Evolutionary conservation across 768 basidiomycete genomes (phyloP).

Genomic region (Glaciozyma martinii): DNA sequence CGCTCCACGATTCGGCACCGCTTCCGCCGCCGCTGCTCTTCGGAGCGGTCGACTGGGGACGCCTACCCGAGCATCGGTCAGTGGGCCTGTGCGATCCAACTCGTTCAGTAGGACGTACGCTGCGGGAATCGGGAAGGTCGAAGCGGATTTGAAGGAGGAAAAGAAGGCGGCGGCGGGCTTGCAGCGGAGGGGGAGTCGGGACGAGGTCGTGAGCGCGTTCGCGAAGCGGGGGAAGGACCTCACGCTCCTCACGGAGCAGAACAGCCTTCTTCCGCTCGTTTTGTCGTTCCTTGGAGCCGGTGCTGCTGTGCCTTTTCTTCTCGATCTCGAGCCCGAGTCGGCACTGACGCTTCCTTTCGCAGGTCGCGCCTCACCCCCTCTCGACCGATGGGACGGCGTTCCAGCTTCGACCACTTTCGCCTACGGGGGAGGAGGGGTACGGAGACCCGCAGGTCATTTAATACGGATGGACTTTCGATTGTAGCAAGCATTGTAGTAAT

Average conservation of each 20-base stretch:
- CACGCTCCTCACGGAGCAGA: conserved; percentile 75
- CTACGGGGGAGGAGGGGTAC: not conserved
- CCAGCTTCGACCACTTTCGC: conserved; percentile 11
- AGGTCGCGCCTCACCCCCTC: conserved; percentile 24
- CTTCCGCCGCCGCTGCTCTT: conserved; percentile 8
- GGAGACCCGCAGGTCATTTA: too few relatives aligned
- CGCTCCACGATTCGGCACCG: conserved; percentile 19
- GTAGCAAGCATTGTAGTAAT: too few relatives aligned
- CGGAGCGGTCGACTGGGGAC: conserved; percentile 12
- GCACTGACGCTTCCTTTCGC: not conserved
- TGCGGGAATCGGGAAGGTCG: conserved; percentile 8
- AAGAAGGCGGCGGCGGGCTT: not conserved
- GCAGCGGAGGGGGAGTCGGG: not conserved
- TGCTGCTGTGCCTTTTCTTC: conserved; percentile 3
- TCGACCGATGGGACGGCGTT: conserved; percentile 25
- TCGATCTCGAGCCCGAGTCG: not conserved
- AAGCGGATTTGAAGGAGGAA: conserved; percentile 5
- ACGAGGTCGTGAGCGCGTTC: conserved; percentile 36
- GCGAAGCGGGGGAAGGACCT: conserved; percentile 71
- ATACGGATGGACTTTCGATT: too few relatives aligned
- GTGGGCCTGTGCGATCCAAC: conserved; percentile 18
- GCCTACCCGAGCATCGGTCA: conserved; percentile 14
- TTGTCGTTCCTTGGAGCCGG: conserved; percentile 23
- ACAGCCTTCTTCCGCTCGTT: conserved; percentile 62
- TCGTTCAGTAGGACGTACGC: conserved; percentile 32